Base-by-base conservation (phyloP, 1,284 basidiomycete species). In the Naganishia albida region DNA sequence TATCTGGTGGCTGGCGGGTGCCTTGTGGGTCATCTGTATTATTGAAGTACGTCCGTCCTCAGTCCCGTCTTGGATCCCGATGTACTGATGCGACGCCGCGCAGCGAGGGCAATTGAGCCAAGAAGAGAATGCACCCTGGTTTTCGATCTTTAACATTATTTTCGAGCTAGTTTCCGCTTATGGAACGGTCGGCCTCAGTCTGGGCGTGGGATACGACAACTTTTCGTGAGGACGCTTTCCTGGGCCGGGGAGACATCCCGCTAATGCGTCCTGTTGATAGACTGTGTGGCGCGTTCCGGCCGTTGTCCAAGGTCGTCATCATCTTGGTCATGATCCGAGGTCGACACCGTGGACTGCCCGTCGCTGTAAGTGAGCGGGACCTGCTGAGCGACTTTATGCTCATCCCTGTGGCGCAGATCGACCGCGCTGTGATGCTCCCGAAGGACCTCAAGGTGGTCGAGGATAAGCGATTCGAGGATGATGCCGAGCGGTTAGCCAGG, bases 261-360 rank as follows among this genome's bases (percentile, higher is more conserved):
- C 18, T 39, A 38, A 25, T 26, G 34, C n/a, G n/a, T n/a, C n/a
- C n/a, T n/a, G 28, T 38, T 56, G 62, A 86, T 72, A 92, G 91
- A 0, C 84, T 96, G 59, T 86, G 86, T 7, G 93, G 92, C 1
- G 84, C 87, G 7, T 86, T 95, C 68, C 81, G 83, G 8, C 86
- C 88, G 0, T 78, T 96, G 3, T 93, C 92, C 0, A 98, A 97
- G 78, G 82, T 98, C 25, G 87, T 97, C 62, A 75, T 97, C 23
- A 87, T 85, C 70, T 75, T 84, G 3, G 92, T 97, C 70, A 97
- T 98, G 91, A 82, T 98, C 63, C 87, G 94, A 68, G 94, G 94
- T 8, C 84, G 93, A 13, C 94, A 98, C 78, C 86, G 95, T 53
- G 92, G 92, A 3, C 80, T 93, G 4, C 90, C 90, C 0, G 87